phyloP scores from a whole-genome alignment of 768 basidiomycete genomes.

The Agrocybe pediades region DNA sequence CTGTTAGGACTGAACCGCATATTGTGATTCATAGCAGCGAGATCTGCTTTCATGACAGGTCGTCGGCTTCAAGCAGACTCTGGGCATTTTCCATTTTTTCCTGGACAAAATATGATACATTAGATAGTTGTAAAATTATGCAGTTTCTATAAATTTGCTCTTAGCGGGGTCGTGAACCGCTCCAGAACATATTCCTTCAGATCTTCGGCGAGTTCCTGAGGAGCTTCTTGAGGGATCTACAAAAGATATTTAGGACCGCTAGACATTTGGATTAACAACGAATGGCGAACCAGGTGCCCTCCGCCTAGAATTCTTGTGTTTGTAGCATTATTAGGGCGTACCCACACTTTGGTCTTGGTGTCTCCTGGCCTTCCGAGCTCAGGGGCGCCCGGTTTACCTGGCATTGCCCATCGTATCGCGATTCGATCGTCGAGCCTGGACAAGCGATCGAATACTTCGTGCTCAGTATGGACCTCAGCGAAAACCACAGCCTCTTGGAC shows the following conservation, averaged over 20 bases:
- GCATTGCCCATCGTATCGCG: constrained; percentile 56
- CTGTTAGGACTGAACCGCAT: constrained; percentile 28
- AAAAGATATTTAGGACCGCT: background rate
- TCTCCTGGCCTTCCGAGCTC: constrained; percentile 40
- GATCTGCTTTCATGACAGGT: too few relatives aligned
- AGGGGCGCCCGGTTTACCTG: constrained; percentile 37
- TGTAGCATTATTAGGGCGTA: constrained; percentile 40
- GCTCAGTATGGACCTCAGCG: constrained; percentile 43
- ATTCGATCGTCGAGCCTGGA: constrained; percentile 50
- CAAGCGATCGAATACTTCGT: constrained; percentile 44
- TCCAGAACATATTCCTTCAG: constrained; percentile 12
- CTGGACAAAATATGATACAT: background rate
- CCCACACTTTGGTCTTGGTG: constrained; percentile 42
- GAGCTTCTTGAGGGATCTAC: constrained; percentile 8
- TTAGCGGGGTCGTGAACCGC: constrained; percentile 3
- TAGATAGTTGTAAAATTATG: background rate
- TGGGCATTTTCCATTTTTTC: too few relatives aligned
- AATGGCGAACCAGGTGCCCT: constrained; percentile 47
- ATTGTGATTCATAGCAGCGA: background rate
- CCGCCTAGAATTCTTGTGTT: constrained; percentile 40
- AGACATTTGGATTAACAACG: background rate
- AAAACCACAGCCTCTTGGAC: constrained; percentile 69
- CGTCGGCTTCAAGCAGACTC: background rate
- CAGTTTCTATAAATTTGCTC: constrained; percentile 1
- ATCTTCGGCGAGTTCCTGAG: constrained; percentile 11